Percentiles rank a stretch among this genome's conserved stretches.
Evolutionary conservation across 257 asterid species (phyloP).

Genomic region (Ilex asprella): DNA sequence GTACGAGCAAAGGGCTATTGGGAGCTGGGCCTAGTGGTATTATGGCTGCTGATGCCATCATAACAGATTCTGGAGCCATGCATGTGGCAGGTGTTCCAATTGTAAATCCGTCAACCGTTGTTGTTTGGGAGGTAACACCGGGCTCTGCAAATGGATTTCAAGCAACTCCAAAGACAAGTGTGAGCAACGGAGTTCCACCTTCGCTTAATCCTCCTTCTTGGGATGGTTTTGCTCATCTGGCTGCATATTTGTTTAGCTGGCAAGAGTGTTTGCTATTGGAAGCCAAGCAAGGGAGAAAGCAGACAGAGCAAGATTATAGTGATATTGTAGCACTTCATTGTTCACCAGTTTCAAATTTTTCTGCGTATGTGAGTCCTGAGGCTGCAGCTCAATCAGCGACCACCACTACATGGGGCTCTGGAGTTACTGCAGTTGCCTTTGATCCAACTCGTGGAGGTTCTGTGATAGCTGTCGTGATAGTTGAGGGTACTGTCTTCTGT

Average conservation of each 20-base stretch:
- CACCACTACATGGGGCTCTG: conserved; percentile 99
- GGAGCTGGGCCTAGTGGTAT: conserved; percentile 99
- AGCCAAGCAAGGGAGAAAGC: conserved; percentile 69
- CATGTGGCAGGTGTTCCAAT: conserved; percentile 99
- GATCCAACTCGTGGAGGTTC: conserved; percentile 99
- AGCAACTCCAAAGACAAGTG: conserved; percentile 64
- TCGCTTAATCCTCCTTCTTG: conserved; percentile 92
- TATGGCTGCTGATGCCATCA: conserved; percentile 99
- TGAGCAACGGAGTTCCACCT: conserved; percentile 70
- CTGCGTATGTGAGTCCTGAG: conserved; percentile 99
- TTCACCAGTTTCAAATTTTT: conserved; percentile 95
- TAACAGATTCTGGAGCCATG: conserved; percentile 97
- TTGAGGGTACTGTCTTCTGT: conserved; percentile 58
- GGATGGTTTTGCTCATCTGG: conserved; percentile 94
- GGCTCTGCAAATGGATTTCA: conserved; percentile 99
- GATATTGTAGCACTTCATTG: conserved; percentile 87
- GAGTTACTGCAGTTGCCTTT: conserved; percentile 98
- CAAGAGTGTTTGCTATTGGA: conserved; percentile 82
- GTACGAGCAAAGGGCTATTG: conserved; percentile 93
- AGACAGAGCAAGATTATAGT: conserved; percentile 62
- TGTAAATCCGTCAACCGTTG: conserved; percentile 97
- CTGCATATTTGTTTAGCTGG: conserved; percentile 95
- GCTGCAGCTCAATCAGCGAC: conserved; percentile 96
- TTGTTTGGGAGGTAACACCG: conserved; percentile 98
- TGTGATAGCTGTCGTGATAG: conserved; percentile 91